A percentile compares a stretch with the other conserved stretches of the same genome.
phyloP scores from a whole-genome alignment of 176 grass and related monocot species.

The Poa annua region DNA sequence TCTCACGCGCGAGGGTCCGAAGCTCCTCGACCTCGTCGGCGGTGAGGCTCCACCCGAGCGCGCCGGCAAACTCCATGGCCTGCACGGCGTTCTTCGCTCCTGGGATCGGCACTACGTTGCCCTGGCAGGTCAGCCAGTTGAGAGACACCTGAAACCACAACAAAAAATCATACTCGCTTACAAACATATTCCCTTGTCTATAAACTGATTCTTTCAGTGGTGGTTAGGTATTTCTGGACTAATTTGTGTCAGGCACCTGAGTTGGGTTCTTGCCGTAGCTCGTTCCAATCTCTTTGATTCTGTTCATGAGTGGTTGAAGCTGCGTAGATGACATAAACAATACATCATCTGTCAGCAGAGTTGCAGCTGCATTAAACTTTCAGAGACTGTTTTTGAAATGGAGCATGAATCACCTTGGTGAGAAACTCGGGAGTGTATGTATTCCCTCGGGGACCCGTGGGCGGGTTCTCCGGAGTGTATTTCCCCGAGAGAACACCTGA shows the following conservation, averaged over 20 bases:
- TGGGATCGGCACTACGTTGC: conserved; percentile 89
- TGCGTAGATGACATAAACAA: conserved; percentile 30
- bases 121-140: conserved; percentile 92
- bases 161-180: neutral
- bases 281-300: conserved; percentile 83
- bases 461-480: conserved; percentile 53
- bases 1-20: conserved; percentile 48
- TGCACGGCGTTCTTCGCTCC: conserved; percentile 83
- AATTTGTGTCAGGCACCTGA: conserved; percentile 55
- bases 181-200: neutral
- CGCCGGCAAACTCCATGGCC: conserved; percentile 62
- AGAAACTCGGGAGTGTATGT: conserved; percentile 58
- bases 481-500: conserved; percentile 57
- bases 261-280: conserved; percentile 80
- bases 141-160: conserved; percentile 64
- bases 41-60: conserved; percentile 60
- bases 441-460: conserved; percentile 37
- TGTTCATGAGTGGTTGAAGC: conserved; percentile 85
- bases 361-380: neutral
- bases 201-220: neutral
- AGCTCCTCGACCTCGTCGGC: conserved; percentile 60
- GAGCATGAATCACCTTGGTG: conserved; percentile 29
- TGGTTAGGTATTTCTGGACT: neutral
- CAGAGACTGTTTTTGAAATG: neutral
- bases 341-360: conserved; percentile 8